Base-by-base conservation (phyloP, 306 rosid genomes). In the Prunus dulcis region DNA sequence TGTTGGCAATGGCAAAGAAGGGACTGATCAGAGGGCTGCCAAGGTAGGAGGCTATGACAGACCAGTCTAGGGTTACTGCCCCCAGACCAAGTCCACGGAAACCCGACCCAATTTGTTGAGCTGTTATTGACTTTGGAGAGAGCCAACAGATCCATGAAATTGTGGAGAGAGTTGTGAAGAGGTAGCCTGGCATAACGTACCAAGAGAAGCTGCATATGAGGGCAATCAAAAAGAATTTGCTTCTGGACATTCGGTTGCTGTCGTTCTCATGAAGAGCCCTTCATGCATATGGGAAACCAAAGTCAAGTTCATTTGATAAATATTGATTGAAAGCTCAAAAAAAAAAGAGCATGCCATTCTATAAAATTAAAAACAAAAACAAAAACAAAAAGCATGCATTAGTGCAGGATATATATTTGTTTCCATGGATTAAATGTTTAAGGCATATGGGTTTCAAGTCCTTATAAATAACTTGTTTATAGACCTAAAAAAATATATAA, bases 91-190 rank as follows among this genome's bases (percentile, higher is more conserved):
- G 90, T 3, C 97, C 97, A 0, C 14, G 20, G 56, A 51, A 45
- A 64, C 93, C 97, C 0, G 97, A 91, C 0, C 97, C 97, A n/a
- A 87, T 57, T 46, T 89, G 91, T 6, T 91, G 96, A 45, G 90
- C 90, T 1, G 80, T 84, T 15, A 91, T 79, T 0, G 91, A 89
- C 3, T 72, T 76, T 6, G 91, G 90, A 23, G 70, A 87, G 1
- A 64, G 12, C 91, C 88, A 91, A 18, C 96, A 89, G 0, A 89
- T 74, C 89, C 91, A 89, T 13, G 96, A 91, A 58, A 91, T 87
- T 5, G 77, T 51, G 28, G 89, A 81, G 12, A 91, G n/a, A 0
- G 88, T 79, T 13, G 71, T 25, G 66, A 89, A 84, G 15, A 87
- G 84, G 83, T 84, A 89, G 8, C 90, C 93, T 0, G 96, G 92